These are phyloP conservation scores for Fragaria ananassa DNA, from an alignment of 306 rosid genomes.

Conservation along the genomic window DNA sequence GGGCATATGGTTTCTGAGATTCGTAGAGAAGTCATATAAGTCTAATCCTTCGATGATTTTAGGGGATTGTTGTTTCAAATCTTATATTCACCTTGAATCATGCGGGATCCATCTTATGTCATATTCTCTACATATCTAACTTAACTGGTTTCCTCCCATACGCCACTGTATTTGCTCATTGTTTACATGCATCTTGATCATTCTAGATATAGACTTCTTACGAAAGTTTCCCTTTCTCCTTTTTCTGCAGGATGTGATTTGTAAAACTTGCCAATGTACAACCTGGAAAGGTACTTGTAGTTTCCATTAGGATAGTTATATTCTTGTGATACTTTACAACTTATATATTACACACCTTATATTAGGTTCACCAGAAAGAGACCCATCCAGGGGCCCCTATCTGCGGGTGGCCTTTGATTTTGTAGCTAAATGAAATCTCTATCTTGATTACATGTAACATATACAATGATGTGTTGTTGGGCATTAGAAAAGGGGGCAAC, in stretches of 20 bases:
- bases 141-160: neutral
- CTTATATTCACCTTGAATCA: neutral
- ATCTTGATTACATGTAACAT: slow-evolving; percentile 9
- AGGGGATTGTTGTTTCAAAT: neutral
- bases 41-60: neutral
- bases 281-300: slow-evolving; percentile 24
- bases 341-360: slow-evolving; percentile 31
- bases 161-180: neutral
- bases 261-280: slow-evolving; percentile 17
- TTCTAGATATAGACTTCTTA: neutral
- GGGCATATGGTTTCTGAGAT: neutral
- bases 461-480: slow-evolving; percentile 25
- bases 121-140: neutral
- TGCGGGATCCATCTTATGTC: too few species aligned
- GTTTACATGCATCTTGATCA: neutral
- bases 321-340: slow-evolving; percentile 27
- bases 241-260: slow-evolving; percentile 13
- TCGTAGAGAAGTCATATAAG: neutral
- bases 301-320: slow-evolving; percentile 30
- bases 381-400: neutral
- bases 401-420: slow-evolving; percentile 25
- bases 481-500: neutral
- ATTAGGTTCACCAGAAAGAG: slow-evolving; percentile 27
- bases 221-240: neutral
- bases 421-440: slow-evolving; percentile 30